These are phyloP conservation scores for Metschnikowia lochheadii DNA, from an alignment of 805 yeast genomes.

Conservation along the genomic window DNA sequence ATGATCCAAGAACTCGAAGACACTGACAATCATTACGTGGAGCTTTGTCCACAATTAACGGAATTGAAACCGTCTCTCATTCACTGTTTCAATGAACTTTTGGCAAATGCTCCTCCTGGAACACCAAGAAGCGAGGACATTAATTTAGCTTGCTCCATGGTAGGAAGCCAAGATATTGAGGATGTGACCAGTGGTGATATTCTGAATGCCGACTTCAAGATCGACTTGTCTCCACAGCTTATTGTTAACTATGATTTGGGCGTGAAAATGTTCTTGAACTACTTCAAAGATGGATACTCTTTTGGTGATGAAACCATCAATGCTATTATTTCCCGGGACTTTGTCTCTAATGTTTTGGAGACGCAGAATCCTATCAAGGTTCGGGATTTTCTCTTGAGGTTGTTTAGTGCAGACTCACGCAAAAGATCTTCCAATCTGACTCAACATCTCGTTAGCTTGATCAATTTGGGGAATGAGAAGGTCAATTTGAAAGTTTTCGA, in stretches of 20 bases:
- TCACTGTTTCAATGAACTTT: neutral
- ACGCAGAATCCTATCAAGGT: constrained; percentile 15
- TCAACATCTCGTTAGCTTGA: constrained; percentile 12
- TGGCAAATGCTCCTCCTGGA: neutral
- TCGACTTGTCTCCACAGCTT: constrained; percentile 27
- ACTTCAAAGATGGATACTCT: constrained; percentile 27
- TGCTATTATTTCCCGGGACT: constrained; percentile 26
- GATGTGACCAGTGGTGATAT: neutral
- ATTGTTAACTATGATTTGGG: constrained; percentile 27
- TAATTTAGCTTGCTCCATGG: neutral
- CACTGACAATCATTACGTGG: constrained; percentile 35
- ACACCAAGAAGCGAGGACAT: neutral
- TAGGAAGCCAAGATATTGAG: constrained; percentile 1
- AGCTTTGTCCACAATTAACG: constrained; percentile 21
- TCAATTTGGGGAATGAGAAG: constrained; percentile 23
- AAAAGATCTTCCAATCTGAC: constrained; percentile 1
- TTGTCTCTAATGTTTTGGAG: constrained; percentile 21
- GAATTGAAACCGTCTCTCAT: constrained; percentile 16
- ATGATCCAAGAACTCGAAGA: constrained; percentile 37
- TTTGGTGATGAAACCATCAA: constrained; percentile 32
- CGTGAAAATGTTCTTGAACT: constrained; percentile 21
- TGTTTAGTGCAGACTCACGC: constrained; percentile 9
- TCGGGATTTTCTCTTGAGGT: constrained; percentile 21
- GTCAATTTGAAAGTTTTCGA: constrained; percentile 23
- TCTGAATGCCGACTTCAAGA: constrained; percentile 10